A percentile compares a stretch with the other conserved stretches of the same genome.
Conservation (phyloP, 768 basidiomycete species). For the Phanerochaete sordida region DNA sequence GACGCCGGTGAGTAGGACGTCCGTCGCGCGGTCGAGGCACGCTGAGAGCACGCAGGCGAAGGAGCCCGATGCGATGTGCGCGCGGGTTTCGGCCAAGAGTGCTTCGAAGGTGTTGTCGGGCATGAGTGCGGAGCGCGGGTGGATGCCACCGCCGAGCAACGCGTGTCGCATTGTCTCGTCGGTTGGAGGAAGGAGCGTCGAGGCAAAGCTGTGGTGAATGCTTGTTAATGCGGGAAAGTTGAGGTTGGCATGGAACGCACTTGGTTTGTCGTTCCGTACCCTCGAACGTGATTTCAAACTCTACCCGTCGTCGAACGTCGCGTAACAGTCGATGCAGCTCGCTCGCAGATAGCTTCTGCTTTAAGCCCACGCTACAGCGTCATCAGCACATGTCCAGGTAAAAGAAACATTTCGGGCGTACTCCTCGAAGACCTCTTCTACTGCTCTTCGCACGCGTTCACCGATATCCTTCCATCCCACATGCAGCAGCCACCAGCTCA, state of each 20-base stretch:
- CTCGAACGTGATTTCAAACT: conserved; percentile 64
- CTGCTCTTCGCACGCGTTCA: conserved; percentile 65
- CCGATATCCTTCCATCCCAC: conserved; percentile 88
- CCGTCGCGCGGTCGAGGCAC: conserved; percentile 69
- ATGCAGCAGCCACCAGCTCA: conserved; percentile 92
- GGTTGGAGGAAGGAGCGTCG: conserved; percentile 73
- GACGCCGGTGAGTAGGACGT: conserved; percentile 59
- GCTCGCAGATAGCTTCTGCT: conserved; percentile 62
- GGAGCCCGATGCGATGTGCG: conserved; percentile 61
- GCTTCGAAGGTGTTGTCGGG: conserved; percentile 50
- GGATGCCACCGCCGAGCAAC: conserved; percentile 59
- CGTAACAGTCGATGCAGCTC: conserved; percentile 68
- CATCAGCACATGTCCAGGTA: background rate
- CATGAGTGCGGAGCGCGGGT: conserved; percentile 26
- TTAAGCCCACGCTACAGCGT: conserved; percentile 71
- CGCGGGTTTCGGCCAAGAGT: conserved; percentile 68
- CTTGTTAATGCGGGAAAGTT: background rate
- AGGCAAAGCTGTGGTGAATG: conserved; percentile 52
- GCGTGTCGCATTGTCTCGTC: conserved; percentile 67
- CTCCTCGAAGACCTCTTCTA: conserved; percentile 84
- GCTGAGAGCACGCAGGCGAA: conserved; percentile 68
- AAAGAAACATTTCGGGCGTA: conserved; percentile 32
- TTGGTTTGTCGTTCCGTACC: conserved; percentile 55
- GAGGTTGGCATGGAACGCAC: conserved; percentile 29
- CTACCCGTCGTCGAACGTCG: conserved; percentile 75